Evolutionary conservation across 73 alveolate species (phyloP), one percentile per base, ranked within the genome.

Genomic region (Tetrahymena malaccensis): DNA sequence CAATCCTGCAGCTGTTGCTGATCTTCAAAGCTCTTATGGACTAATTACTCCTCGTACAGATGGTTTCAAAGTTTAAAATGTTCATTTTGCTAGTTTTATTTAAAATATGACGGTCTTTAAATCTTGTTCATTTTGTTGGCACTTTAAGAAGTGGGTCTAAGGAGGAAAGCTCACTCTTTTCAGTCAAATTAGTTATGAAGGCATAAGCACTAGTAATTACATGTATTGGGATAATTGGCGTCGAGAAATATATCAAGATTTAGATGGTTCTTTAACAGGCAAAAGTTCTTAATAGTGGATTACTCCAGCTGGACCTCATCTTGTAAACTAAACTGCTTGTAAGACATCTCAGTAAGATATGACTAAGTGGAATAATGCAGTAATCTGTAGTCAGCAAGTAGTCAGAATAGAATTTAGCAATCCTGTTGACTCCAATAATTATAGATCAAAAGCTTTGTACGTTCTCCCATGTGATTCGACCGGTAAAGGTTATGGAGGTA

Each of bases 41-140:
- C 7, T 97, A 35, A 96, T 96, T 0, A 95, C 97, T 4, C 98
- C 99, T 33, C 95, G 98, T 94, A 89, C 97, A 22, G 98, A 97
- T 94, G 97, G 97, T 40, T 85, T 97, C 40, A 55, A 85, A 55
- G 97, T 96, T 21, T 50, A 97, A 83, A 93, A 89, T 43, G 93
- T 94, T 21, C 56, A 96, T 27, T 94, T 96, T 57, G 95, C 95
- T 93, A 96, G 95, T 43, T 96, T 95, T 94, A 94, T 94, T 50
- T 58, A 56, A 34, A 83, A 44, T 27, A 33, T 83, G 50, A 94
- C 93, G 10, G 35, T 94, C 19, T 43, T 96, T 50, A 96, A 96
- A 33, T 94, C 99, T 35, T 97, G 99, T 96, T 97, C 99, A 25
- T 94, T 96, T 19, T 96, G 95, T 93, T 94, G 84, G 93, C 85